Evolutionary conservation across 2,329 filamentous ascomycete species (phyloP).

Genomic region (Aureobasidium mangrovei): DNA sequence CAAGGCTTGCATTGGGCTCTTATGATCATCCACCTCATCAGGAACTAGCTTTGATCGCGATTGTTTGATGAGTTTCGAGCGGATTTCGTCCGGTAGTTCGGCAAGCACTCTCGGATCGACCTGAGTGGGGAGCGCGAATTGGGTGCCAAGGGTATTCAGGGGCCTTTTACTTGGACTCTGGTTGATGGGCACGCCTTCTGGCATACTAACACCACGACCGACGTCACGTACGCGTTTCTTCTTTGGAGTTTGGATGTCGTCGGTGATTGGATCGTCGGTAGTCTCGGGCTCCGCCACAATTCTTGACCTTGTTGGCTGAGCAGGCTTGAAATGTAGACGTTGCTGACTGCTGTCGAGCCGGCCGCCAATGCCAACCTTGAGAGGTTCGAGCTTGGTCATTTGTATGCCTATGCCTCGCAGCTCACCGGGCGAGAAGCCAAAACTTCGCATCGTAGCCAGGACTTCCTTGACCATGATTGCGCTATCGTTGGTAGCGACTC

Average conservation of each 20-base stretch:
- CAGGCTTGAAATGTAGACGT: conserved; percentile 61
- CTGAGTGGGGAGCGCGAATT: conserved; percentile 83
- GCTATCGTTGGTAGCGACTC: conserved; percentile 70
- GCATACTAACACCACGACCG: conserved; percentile 26
- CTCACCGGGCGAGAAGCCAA: conserved; percentile 80
- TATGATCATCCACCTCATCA: not conserved
- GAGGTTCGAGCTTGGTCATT: conserved; percentile 80
- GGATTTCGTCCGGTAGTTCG: conserved; percentile 76
- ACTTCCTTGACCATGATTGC: conserved; percentile 71
- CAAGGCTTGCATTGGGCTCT: not conserved
- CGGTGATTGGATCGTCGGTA: conserved; percentile 36
- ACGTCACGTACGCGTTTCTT: conserved; percentile 22
- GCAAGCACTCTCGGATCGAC: conserved; percentile 73
- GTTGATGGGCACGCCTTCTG: conserved; percentile 28
- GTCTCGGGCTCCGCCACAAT: not conserved
- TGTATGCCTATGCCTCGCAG: conserved; percentile 87
- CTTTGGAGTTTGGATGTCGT: conserved; percentile 35
- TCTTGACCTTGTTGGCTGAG: conserved; percentile 30
- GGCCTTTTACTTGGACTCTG: conserved; percentile 52
- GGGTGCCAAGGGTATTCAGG: conserved; percentile 74
- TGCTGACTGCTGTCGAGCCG: conserved; percentile 65
- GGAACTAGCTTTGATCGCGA: conserved; percentile 9
- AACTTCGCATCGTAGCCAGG: conserved; percentile 71
- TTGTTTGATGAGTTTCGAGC: conserved; percentile 61
- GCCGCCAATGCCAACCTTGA: conserved; percentile 52